Evolutionary conservation across 2,329 filamentous ascomycete genomes (phyloP).

Genomic region (Dothiorella sarmentorum): DNA sequence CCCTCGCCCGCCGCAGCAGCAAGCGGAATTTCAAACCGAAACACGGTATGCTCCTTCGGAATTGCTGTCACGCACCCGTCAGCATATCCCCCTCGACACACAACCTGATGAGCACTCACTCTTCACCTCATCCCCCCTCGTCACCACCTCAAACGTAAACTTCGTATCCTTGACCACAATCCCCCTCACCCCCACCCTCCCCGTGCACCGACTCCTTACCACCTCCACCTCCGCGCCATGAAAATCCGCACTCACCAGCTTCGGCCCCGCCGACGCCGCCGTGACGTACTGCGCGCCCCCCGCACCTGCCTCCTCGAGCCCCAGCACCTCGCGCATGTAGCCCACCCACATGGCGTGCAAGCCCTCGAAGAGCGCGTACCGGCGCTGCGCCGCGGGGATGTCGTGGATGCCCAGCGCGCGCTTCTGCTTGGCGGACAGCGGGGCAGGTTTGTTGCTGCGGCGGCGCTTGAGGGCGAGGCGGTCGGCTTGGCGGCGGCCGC

Average conservation of each 20-base stretch:
- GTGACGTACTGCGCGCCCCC: slow-evolving; percentile 45
- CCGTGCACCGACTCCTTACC: slow-evolving; percentile 73
- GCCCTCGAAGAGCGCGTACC: slow-evolving; percentile 73
- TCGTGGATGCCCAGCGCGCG: slow-evolving; percentile 70
- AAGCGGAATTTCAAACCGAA: slow-evolving; percentile 68
- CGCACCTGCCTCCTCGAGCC: slow-evolving; percentile 45
- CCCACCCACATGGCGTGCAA: slow-evolving; percentile 76
- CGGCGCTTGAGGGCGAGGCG: slow-evolving; percentile 16
- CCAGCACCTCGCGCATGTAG: slow-evolving; percentile 81
- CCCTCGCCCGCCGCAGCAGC: slow-evolving; percentile 22
- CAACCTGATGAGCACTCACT: slow-evolving; percentile 39
- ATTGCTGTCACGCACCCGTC: slow-evolving; percentile 48
- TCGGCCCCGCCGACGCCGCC: slow-evolving; percentile 60
- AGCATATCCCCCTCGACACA: slow-evolving; percentile 8
- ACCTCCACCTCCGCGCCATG: slow-evolving; percentile 84
- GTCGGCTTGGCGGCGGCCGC: slow-evolving; percentile 41
- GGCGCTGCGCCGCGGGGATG: slow-evolving; percentile 64
- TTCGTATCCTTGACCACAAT: slow-evolving; percentile 88
- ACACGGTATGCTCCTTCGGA: slow-evolving; percentile 87
- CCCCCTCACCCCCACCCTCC: slow-evolving; percentile 77
- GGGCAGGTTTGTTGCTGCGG: slow-evolving; percentile 55
- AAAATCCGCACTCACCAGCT: slow-evolving; percentile 82
- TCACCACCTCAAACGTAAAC: slow-evolving; percentile 82
- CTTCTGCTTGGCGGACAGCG: slow-evolving; percentile 77
- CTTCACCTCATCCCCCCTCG: slow-evolving; percentile 66